Conservation (phyloP, 1,284 basidiomycete species). For the Apiotrichum brassicae region DNA sequence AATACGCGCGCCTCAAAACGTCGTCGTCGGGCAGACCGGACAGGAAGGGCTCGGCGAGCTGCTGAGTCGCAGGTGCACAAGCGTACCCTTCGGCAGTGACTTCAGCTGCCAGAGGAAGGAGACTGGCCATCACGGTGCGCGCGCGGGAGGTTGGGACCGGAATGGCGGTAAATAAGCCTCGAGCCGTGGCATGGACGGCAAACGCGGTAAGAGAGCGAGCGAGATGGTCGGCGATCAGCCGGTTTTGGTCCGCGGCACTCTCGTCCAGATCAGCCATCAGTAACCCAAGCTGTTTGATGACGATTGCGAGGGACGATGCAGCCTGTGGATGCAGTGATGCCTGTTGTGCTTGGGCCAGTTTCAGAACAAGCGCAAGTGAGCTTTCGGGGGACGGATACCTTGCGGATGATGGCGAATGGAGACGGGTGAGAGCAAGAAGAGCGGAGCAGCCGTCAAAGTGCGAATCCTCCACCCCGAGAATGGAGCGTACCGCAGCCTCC, state of each 20-base stretch:
- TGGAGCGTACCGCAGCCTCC: not conserved
- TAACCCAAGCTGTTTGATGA: not conserved
- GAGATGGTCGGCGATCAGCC: not conserved
- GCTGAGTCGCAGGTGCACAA: not conserved
- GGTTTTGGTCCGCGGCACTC: not conserved
- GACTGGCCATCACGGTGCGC: not conserved
- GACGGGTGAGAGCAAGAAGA: not conserved
- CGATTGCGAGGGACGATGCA: not conserved
- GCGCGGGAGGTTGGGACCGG: slow-evolving; percentile 1
- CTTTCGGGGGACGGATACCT: slow-evolving; percentile 1
- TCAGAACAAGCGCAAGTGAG: not conserved
- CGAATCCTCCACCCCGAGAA: slow-evolving; percentile 7
- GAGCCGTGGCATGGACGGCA: slow-evolving; percentile 4
- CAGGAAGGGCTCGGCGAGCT: slow-evolving; percentile 4
- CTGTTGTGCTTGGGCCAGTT: slow-evolving; percentile 2
- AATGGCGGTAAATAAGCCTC: slow-evolving; percentile 1
- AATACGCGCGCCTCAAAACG: slow-evolving; percentile 1
- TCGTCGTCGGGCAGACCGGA: not conserved
- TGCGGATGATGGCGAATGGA: not conserved
- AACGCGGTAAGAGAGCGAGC: slow-evolving; percentile 7
- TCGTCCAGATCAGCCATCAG: not conserved
- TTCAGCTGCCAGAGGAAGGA: slow-evolving; percentile 1
- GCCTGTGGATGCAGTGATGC: slow-evolving; percentile 6
- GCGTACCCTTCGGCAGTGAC: not conserved
- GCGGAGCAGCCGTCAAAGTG: not conserved